Evolutionary conservation across 1,284 basidiomycete species (phyloP).

Genomic region (Ceratobasidium sp.): DNA sequence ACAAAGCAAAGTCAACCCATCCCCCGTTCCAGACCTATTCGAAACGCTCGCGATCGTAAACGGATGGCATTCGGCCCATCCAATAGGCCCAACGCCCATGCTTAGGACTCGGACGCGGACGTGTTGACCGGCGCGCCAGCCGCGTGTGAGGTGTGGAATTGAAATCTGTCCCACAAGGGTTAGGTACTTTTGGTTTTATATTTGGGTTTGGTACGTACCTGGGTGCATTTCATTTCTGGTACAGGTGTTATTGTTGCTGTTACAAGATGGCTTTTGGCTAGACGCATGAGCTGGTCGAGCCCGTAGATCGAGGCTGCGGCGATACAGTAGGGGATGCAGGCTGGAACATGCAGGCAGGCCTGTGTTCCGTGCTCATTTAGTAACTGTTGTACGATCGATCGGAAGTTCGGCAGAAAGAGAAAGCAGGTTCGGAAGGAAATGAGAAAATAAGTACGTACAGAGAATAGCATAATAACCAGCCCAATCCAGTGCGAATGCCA

Average conservation of each 20-base stretch:
- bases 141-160: constrained; percentile 45
- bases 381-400: too few relatives aligned
- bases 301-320: constrained; percentile 47
- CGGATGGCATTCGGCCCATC: constrained; percentile 39
- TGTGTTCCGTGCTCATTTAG: neutral
- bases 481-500: constrained; percentile 50
- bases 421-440: neutral
- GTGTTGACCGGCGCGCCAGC: constrained; percentile 51
- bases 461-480: constrained; percentile 44
- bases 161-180: constrained; percentile 27
- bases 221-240: constrained; percentile 47
- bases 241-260: constrained; percentile 47
- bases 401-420: too few relatives aligned
- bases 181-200: neutral
- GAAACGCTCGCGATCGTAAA: constrained; percentile 43
- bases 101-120: constrained; percentile 42
- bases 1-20: constrained; percentile 47
- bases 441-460: constrained; percentile 38
- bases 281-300: constrained; percentile 49
- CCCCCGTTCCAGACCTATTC: constrained; percentile 35
- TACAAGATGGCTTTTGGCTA: constrained; percentile 44
- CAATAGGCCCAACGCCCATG: constrained; percentile 35
- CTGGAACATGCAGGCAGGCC: constrained; percentile 48
- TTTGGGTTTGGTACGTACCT: neutral
- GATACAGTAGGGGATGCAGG: constrained; percentile 47